Evolutionary conservation across 2,329 filamentous ascomycete species (phyloP).

Genomic region (Lachnellula cervina): DNA sequence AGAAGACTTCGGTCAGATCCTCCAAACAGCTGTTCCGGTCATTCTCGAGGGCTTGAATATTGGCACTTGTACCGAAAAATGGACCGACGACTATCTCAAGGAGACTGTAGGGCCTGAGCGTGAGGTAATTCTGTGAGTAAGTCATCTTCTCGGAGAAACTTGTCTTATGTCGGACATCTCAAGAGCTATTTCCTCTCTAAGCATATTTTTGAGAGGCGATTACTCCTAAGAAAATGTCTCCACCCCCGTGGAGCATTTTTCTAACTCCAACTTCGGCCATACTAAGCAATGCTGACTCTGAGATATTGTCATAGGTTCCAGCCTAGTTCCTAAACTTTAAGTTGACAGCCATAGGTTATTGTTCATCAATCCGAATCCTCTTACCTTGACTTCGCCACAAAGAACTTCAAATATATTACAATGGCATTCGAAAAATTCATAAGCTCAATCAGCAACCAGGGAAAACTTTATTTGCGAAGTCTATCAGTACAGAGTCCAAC

Average conservation of each 20-base stretch:
- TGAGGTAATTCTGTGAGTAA: constrained; percentile 41
- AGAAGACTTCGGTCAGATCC: constrained; percentile 55
- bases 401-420: constrained; percentile 76
- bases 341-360: constrained; percentile 49
- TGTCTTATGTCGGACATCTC: too few species aligned
- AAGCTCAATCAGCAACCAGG: constrained; percentile 51
- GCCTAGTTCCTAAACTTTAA: constrained; percentile 1
- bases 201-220: too few species aligned
- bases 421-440: constrained; percentile 65
- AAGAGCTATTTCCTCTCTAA: too few species aligned
- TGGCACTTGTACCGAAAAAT: constrained; percentile 61
- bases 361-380: constrained; percentile 64
- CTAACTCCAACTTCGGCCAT: too few species aligned
- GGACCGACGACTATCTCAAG: constrained; percentile 66
- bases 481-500: constrained; percentile 65
- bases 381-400: constrained; percentile 74
- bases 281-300: too few species aligned
- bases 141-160: not conserved
- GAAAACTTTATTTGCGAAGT: constrained; percentile 70
- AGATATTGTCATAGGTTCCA: too few species aligned
- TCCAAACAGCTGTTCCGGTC: constrained; percentile 54
- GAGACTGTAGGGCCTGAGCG: constrained; percentile 55
- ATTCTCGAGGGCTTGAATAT: constrained; percentile 61
- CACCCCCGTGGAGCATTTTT: too few species aligned
- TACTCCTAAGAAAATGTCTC: too few species aligned